phyloP scores from a whole-genome alignment of 441 rosid genomes.

The Pelargonium australe region DNA sequence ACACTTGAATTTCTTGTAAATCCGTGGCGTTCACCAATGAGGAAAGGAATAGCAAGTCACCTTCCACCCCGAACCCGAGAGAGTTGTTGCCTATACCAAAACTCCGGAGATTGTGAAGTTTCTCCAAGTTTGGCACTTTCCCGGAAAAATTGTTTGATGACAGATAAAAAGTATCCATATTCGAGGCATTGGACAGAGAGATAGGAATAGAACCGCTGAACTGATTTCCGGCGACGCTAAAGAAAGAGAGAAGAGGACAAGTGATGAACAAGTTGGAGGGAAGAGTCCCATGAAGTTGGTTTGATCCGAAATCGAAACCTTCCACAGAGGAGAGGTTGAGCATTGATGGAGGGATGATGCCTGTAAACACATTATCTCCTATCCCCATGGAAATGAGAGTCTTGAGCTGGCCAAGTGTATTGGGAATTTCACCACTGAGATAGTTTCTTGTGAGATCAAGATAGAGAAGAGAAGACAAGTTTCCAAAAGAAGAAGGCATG shows the following conservation, averaged over 20 bases:
- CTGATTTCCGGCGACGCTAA: background rate
- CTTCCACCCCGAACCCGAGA: slow-evolving; percentile 19
- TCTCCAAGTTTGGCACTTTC: slow-evolving; percentile 9
- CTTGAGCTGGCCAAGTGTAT: background rate
- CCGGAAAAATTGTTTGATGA: slow-evolving; percentile 6
- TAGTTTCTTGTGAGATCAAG: background rate
- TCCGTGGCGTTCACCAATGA: slow-evolving; percentile 21
- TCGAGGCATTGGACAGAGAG: slow-evolving; percentile 25
- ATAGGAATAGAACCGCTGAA: slow-evolving; percentile 22
- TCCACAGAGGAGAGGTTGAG: slow-evolving; percentile 22
- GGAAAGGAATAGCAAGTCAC: slow-evolving; percentile 20
- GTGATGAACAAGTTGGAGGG: slow-evolving; percentile 17
- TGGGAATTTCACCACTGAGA: slow-evolving; percentile 17
- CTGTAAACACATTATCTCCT: slow-evolving; percentile 4
- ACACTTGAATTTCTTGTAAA: background rate
- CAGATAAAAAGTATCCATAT: background rate
- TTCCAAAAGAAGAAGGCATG: slow-evolving; percentile 23
- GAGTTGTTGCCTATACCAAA: background rate
- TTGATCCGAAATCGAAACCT: background rate
- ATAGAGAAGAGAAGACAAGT: background rate
- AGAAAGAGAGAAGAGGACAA: slow-evolving; percentile 5
- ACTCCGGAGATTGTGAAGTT: background rate
- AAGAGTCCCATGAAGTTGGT: slow-evolving; percentile 20
- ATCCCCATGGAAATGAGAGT: background rate
- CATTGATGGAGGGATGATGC: slow-evolving; percentile 25